These are phyloP conservation scores for Colletotrichum zoysiae DNA, from an alignment of 2,329 filamentous ascomycete genomes.

Conservation along the genomic window DNA sequence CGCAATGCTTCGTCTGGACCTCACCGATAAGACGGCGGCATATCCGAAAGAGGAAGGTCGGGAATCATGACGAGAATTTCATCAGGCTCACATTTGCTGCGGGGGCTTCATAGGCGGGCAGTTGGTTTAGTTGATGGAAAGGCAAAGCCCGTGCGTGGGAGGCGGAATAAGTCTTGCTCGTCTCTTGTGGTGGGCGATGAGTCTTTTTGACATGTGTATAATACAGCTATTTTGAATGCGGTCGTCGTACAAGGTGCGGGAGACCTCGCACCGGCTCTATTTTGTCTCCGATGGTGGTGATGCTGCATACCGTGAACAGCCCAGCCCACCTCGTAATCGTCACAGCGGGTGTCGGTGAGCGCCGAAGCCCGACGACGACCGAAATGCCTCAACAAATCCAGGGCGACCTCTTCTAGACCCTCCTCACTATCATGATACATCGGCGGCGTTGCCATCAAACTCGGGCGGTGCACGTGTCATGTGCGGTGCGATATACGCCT, in stretches of 20 bases:
- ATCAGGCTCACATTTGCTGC: neutral
- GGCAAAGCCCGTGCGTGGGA: neutral
- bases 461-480: neutral
- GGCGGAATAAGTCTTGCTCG: neutral
- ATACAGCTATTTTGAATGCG: neutral
- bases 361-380: conserved; percentile 16
- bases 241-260: conserved; percentile 4
- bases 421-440: neutral
- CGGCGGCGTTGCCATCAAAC: neutral
- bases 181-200: neutral
- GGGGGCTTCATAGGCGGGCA: neutral
- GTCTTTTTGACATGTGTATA: conserved; percentile 6
- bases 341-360: conserved; percentile 13
- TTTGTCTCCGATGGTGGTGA: neutral
- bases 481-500: neutral
- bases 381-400: neutral
- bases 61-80: neutral
- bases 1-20: conserved; percentile 21
- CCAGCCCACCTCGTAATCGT: neutral
- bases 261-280: neutral
- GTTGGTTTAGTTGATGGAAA: neutral
- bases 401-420: too few species aligned
- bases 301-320: neutral
- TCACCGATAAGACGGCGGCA: conserved; percentile 33
- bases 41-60: conserved; percentile 35